Conservation (phyloP, 1,284 basidiomycete genomes). For the Vanrija sp. region DNA sequence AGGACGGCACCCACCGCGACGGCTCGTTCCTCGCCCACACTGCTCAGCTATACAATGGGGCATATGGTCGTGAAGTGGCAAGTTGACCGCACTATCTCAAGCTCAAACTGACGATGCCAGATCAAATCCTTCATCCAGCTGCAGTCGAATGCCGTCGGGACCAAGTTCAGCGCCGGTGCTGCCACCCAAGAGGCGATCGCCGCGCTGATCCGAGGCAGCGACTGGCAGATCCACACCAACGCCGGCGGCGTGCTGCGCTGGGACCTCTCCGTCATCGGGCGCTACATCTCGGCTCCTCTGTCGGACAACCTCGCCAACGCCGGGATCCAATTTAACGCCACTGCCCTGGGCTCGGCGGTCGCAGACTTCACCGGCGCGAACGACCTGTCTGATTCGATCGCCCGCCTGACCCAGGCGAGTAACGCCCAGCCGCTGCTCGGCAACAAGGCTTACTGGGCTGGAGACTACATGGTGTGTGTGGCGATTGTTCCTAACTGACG, state of each 20-base stretch:
- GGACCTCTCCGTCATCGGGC: slow-evolving; percentile 54
- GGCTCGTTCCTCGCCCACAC: too few relatives aligned
- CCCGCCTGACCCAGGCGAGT: slow-evolving; percentile 50
- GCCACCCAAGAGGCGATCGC: slow-evolving; percentile 53
- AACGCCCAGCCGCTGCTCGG: slow-evolving; percentile 51
- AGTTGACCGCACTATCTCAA: too few relatives aligned
- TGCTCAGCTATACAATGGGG: too few relatives aligned
- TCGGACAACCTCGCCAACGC: slow-evolving; percentile 59
- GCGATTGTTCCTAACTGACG: too few relatives aligned
- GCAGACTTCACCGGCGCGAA: slow-evolving; percentile 43
- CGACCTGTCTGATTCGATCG: slow-evolving; percentile 40
- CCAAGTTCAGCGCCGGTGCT: slow-evolving; percentile 53
- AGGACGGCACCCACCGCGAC: slow-evolving; percentile 62
- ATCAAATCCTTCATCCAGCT: slow-evolving; percentile 27
- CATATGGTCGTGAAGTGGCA: too few relatives aligned
- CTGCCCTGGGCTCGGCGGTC: slow-evolving; percentile 48
- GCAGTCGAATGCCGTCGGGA: slow-evolving; percentile 52
- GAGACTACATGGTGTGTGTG: slow-evolving; percentile 59
- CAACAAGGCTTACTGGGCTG: slow-evolving; percentile 63
- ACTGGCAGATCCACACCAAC: slow-evolving; percentile 66
- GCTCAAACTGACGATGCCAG: slow-evolving; percentile 28
- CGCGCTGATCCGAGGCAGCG: slow-evolving; percentile 55
- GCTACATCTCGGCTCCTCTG: slow-evolving; percentile 62
- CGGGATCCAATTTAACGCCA: slow-evolving; percentile 58
- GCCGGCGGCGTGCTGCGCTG: slow-evolving; percentile 53